A percentile compares a stretch with the other conserved stretches of the same genome.
Evolutionary conservation across 345 rosid species (phyloP).

Genomic region (Geranium rotundifolium): DNA sequence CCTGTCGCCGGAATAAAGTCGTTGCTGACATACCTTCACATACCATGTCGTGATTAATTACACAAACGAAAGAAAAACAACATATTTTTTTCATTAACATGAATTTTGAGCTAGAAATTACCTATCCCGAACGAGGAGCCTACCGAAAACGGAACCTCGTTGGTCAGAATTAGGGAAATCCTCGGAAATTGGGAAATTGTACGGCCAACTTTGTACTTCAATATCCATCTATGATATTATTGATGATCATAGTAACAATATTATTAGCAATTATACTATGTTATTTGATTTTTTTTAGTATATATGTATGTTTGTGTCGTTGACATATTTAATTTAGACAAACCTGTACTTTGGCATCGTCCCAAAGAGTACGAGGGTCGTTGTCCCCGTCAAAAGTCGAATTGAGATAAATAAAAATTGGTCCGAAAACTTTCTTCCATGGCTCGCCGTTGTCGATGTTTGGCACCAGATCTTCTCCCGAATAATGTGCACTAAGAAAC

Average conservation of each 20-base stretch:
- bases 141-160: constrained; percentile 54
- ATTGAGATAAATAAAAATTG: constrained; percentile 67
- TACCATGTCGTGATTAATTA: not conserved
- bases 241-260: too few species aligned
- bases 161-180: constrained; percentile 49
- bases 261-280: too few species aligned
- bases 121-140: constrained; percentile 61
- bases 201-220: constrained; percentile 77
- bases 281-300: too few species aligned
- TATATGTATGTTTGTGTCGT: too few species aligned
- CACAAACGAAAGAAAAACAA: not conserved
- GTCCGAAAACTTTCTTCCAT: constrained; percentile 96
- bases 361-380: constrained; percentile 47
- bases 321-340: constrained; percentile 5
- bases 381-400: constrained; percentile 22
- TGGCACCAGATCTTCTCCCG: constrained; percentile 60
- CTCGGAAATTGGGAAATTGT: constrained; percentile 53
- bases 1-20: constrained; percentile 31
- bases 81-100: not conserved
- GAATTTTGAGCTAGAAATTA: constrained; percentile 2
- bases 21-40: constrained; percentile 22
- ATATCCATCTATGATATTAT: constrained; percentile 26
- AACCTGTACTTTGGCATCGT: constrained; percentile 77
- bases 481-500: constrained; percentile 72
- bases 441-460: constrained; percentile 36